A percentile compares a stretch with the other conserved stretches of the same genome.
phyloP scores from a whole-genome alignment of 2,329 filamentous ascomycete genomes.

The Nigrospora osmanthi region DNA sequence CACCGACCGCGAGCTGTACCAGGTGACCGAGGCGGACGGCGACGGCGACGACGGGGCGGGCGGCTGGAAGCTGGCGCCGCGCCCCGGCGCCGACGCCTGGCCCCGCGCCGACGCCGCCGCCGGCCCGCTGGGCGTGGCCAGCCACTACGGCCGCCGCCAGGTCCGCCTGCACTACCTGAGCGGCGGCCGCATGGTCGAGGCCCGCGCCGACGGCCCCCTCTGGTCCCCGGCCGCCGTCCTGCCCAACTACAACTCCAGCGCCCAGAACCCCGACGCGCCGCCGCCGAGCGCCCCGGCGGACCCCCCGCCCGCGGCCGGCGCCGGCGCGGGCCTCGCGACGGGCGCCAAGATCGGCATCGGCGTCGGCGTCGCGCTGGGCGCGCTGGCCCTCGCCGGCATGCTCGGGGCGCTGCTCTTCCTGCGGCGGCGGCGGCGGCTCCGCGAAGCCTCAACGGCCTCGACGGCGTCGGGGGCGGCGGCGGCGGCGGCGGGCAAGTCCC shows the following conservation, averaged over 20 bases:
- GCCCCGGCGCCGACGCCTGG: constrained; percentile 7
- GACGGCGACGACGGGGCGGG: constrained; percentile 6
- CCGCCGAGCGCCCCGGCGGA: constrained; percentile 1
- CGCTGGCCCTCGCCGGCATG: constrained; percentile 19
- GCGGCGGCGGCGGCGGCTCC: constrained; percentile 13
- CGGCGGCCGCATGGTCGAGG: constrained; percentile 20
- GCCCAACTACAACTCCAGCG: constrained; percentile 14
- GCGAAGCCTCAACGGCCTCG: constrained; percentile 7
- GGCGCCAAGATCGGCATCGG: constrained; percentile 27
- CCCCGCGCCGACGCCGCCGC: constrained; percentile 15
- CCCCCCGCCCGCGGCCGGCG: background rate
- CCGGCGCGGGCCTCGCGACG: constrained; percentile 17
- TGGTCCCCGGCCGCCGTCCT: constrained; percentile 21
- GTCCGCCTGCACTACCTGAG: constrained; percentile 26
- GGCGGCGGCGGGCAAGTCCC: constrained; percentile 4
- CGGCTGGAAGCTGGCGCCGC: constrained; percentile 17
- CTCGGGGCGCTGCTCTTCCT: constrained; percentile 17
- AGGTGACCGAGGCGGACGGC: constrained; percentile 14
- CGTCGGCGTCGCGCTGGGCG: constrained; percentile 24
- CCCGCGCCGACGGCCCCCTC: constrained; percentile 15
- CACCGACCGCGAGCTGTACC: constrained; percentile 24
- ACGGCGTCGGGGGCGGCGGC: constrained; percentile 8
- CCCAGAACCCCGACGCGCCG: background rate
- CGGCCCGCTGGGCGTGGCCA: constrained; percentile 20
- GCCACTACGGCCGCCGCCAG: constrained; percentile 12